phyloP scores from a whole-genome alignment of 176 grass and related monocot genomes.

The Carex parvula region DNA sequence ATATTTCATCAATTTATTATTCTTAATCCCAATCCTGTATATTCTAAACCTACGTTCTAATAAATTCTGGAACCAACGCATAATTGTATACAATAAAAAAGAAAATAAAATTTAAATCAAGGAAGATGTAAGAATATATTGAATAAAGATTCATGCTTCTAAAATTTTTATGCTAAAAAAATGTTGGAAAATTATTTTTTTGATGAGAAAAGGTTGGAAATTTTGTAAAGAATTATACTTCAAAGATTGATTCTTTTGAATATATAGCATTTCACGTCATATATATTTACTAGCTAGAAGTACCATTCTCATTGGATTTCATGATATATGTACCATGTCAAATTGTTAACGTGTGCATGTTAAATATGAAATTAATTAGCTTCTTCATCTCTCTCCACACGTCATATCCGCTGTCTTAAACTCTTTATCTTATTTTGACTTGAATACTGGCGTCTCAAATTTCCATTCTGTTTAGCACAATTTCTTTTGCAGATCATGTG shows the following conservation, averaged over 20 bases:
- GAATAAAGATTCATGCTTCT: not conserved
- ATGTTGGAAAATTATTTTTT: not conserved
- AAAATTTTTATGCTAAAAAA: not conserved
- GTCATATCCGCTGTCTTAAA: not conserved
- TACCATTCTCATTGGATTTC: not conserved
- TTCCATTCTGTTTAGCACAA: not conserved
- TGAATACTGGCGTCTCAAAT: not conserved
- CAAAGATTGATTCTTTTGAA: not conserved
- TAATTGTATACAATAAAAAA: not conserved
- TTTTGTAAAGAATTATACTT: not conserved
- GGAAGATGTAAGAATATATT: not conserved
- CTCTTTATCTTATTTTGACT: not conserved
- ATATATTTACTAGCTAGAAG: not conserved
- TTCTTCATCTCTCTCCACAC: not conserved
- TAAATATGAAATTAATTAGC: not conserved
- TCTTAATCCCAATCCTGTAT: too few species aligned
- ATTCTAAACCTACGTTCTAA: too few species aligned
- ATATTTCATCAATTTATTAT: too few species aligned
- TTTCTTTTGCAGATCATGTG: not conserved
- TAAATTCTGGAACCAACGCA: not conserved
- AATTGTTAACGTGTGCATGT: conserved; percentile 11
- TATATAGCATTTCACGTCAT: not conserved
- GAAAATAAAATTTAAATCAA: not conserved
- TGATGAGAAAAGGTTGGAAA: not conserved
- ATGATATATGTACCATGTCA: not conserved